These are phyloP conservation scores for Schwanniomyces sp. DNA, from an alignment of 805 yeast genomes.

Conservation along the genomic window DNA sequence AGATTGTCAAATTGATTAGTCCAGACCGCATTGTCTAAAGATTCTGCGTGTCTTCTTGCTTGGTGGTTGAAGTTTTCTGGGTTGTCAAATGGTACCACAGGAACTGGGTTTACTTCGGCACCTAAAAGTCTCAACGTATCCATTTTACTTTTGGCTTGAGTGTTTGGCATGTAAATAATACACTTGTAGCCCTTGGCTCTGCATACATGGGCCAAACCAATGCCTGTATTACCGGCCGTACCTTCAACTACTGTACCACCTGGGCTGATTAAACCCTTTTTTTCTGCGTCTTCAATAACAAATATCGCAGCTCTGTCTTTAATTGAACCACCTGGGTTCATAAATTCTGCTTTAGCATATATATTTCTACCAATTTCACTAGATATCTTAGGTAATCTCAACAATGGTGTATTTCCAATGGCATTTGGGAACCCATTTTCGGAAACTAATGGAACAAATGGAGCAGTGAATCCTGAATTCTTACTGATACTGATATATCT, in stretches of 20 bases:
- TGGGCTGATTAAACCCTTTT: slow-evolving; percentile 57
- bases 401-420: slow-evolving; percentile 90
- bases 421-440: slow-evolving; percentile 75
- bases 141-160: slow-evolving; percentile 79
- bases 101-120: slow-evolving; percentile 86
- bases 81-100: slow-evolving; percentile 78
- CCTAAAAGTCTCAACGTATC: slow-evolving; percentile 74
- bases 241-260: slow-evolving; percentile 93
- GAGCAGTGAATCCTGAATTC: slow-evolving; percentile 16
- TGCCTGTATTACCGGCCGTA: slow-evolving; percentile 96
- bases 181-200: slow-evolving; percentile 81
- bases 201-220: slow-evolving; percentile 81
- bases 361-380: slow-evolving; percentile 38
- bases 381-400: slow-evolving; percentile 34
- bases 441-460: slow-evolving; percentile 66
- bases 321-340: slow-evolving; percentile 93
- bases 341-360: slow-evolving; percentile 87
- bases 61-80: slow-evolving; percentile 87
- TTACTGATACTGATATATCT: slow-evolving; percentile 16
- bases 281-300: slow-evolving; percentile 77
- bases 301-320: slow-evolving; percentile 87
- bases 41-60: slow-evolving; percentile 81
- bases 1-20: slow-evolving; percentile 87
- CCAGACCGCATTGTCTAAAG: slow-evolving; percentile 80
- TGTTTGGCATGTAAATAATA: slow-evolving; percentile 88